Base-by-base conservation (phyloP, 345 rosid genomes). In the Punica granatum region DNA sequence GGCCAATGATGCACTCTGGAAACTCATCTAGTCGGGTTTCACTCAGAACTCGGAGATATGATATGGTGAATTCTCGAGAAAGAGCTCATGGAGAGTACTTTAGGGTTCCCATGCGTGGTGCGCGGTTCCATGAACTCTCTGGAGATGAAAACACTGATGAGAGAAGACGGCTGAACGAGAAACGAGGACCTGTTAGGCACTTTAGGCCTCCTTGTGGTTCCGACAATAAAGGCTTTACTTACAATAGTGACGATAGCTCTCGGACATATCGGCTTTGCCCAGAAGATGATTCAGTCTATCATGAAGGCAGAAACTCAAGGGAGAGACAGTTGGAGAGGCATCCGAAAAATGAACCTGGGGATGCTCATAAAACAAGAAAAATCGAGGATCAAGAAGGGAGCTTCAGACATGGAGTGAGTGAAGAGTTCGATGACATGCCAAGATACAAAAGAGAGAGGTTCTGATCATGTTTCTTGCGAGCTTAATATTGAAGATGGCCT, bases 161-260 rank as follows among this genome's bases (percentile, higher is more conserved):
- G 69, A 85, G 94, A 68, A 86, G 92, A 74, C 81, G 89, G 72
- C 79, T 82, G 72, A 83, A 79, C 59, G 92, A 81, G 75, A 86
- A 90, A 72, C 83, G 81, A 43, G 88, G 79, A 64, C 88, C 81
- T 74, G 66, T 75, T 31, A 86, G 90, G 51, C 75, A 86, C 51
- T 88, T 91, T 81, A 83, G 89, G 76, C 79, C 82, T 70, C 68
- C 86, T 74, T 86, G 77, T 72, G 77, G 72, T 71, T 81, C 77
- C 42, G 79, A 72, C 60, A 83, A 80, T 39, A 79, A 63, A 19
- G 32, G 73, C 74, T 80, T 83, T 62, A 81, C 65, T 77, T 70
- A 75, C 31, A 77, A 75, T 72, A 62, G 79, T 34, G 92, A 81
- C 53, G 82, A 81, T 73, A 86, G 77, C 66, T 81, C 85, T 79